Conservation (phyloP, 163 green algal species). For the Chlorella variabilis region DNA sequence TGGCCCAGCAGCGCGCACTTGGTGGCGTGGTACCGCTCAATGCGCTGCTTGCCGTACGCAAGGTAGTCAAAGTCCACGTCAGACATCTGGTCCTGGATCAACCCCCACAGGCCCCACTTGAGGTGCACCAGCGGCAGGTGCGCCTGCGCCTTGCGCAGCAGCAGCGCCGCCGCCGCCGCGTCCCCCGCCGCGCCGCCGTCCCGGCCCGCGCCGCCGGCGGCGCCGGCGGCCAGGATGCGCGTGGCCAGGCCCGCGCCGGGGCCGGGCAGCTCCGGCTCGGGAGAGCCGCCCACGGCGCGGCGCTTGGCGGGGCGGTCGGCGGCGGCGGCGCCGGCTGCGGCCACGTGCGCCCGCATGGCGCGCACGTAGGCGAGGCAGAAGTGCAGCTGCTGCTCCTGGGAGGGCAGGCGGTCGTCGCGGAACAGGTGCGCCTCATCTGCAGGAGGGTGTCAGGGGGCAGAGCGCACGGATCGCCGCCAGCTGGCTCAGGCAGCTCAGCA, state of each 20-base stretch:
- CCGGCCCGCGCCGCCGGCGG: neutral
- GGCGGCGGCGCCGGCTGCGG: neutral
- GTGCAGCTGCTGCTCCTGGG: constrained; percentile 39
- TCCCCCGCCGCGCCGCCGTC: neutral
- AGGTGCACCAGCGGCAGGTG: constrained; percentile 71
- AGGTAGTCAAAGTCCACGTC: constrained; percentile 73
- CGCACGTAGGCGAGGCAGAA: constrained; percentile 65
- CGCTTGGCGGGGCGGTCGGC: neutral
- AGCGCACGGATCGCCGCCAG: neutral
- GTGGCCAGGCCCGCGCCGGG: neutral
- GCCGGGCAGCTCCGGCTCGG: constrained; percentile 5
- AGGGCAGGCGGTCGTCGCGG: constrained; percentile 67
- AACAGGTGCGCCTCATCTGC: constrained; percentile 60
- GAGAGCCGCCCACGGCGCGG: neutral
- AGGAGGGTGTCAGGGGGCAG: neutral
- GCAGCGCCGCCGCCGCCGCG: constrained; percentile 7
- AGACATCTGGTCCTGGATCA: constrained; percentile 62
- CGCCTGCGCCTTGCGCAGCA: constrained; percentile 52
- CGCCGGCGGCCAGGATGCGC: constrained; percentile 19
- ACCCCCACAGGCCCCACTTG: constrained; percentile 78
- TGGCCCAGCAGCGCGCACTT: constrained; percentile 13
- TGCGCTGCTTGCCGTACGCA: constrained; percentile 58
- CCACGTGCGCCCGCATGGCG: constrained; percentile 15
- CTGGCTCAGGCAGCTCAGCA: no score
- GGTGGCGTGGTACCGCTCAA: constrained; percentile 46